phyloP scores from a whole-genome alignment of 1,139 yeast species.

The Zhuliangozyma parablackwelliae region DNA sequence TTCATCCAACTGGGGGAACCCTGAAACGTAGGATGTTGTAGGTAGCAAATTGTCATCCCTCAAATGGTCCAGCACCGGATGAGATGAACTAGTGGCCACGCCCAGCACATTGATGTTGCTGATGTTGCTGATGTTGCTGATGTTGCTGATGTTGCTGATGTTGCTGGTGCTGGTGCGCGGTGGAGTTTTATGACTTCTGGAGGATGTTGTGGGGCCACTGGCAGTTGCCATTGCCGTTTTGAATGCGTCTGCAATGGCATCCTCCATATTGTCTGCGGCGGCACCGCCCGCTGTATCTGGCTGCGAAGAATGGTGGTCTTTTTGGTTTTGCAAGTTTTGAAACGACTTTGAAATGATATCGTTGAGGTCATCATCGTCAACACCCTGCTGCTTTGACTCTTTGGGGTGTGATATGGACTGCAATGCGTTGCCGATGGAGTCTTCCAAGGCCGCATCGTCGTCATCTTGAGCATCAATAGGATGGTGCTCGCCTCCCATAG shows the following conservation, averaged over 20 bases:
- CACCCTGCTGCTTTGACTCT: constrained; percentile 5
- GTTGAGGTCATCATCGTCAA: constrained; percentile 11
- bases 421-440: constrained; percentile 29
- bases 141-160: too few relatives aligned
- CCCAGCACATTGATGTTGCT: too few relatives aligned
- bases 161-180: too few relatives aligned
- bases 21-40: constrained; percentile 11
- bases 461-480: constrained; percentile 2
- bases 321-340: constrained; percentile 11
- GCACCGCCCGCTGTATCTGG: not conserved
- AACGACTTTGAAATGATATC: constrained; percentile 15
- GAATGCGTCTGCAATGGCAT: constrained; percentile 33
- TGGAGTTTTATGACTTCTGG: not conserved
- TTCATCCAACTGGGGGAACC: constrained; percentile 36
- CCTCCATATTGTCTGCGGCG: constrained; percentile 20
- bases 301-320: too few relatives aligned
- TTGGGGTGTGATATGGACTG: constrained; percentile 6
- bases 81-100: constrained; percentile 24
- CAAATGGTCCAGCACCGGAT: constrained; percentile 30
- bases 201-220: not conserved
- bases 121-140: too few relatives aligned
- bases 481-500: not conserved
- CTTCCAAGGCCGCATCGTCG: constrained; percentile 19
- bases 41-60: constrained; percentile 12
- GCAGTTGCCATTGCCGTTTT: constrained; percentile 20